Conservation (phyloP, 2,329 filamentous ascomycete species). For the Purpureocillium takamizusanense region DNA sequence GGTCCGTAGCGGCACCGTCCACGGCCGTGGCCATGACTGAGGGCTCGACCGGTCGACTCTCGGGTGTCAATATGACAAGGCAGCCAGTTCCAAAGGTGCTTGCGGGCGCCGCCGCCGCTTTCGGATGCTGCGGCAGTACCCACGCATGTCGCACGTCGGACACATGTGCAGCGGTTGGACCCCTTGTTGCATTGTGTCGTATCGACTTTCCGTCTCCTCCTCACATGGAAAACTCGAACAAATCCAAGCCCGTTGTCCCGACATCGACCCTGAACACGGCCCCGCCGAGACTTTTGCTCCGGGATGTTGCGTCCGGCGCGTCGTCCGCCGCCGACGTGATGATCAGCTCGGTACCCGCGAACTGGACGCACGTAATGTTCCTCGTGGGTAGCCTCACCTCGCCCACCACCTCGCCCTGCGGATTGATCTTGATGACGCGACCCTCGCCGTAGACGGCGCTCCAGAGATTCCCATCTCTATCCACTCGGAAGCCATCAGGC, state of each 20-base stretch:
- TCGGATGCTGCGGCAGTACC: too few species aligned
- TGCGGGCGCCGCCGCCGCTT: too few species aligned
- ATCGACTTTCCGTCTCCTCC: neutral
- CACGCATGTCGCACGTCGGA: too few species aligned
- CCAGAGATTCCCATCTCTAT: conserved; percentile 82
- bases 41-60: too few species aligned
- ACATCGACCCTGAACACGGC: conserved; percentile 71
- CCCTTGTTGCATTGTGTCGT: too few species aligned
- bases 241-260: conserved; percentile 54
- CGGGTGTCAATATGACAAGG: too few species aligned
- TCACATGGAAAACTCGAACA: conserved; percentile 54
- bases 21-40: too few species aligned
- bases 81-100: too few species aligned
- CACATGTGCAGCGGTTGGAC: too few species aligned
- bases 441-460: conserved; percentile 74
- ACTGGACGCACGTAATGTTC: conserved; percentile 73
- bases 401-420: conserved; percentile 61
- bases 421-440: conserved; percentile 65
- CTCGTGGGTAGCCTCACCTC: conserved; percentile 68
- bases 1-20: too few species aligned
- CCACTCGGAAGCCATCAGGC: conserved; percentile 80
- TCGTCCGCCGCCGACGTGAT: conserved; percentile 70
- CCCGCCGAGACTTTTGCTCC: conserved; percentile 57
- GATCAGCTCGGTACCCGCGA: conserved; percentile 65
- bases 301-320: conserved; percentile 44